These are phyloP conservation scores for Dictyostelium capitatum DNA, from an alignment of 78 protist species.

Conservation along the genomic window DNA sequence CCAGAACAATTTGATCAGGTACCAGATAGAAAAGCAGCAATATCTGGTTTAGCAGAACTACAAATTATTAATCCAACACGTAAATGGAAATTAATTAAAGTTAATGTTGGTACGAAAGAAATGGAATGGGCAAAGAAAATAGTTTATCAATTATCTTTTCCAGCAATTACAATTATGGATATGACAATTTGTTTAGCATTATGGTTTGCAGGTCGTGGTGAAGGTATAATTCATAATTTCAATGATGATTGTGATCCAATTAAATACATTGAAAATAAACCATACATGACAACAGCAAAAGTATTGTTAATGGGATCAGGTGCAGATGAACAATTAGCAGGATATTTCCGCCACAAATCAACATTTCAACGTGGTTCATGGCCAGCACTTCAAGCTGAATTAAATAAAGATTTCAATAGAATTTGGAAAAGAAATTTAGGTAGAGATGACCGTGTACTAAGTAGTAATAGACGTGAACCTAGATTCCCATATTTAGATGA, in stretches of 20 bases:
- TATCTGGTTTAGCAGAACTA: conserved; percentile 56
- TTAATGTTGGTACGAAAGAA: conserved; percentile 51
- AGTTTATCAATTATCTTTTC: conserved; percentile 36
- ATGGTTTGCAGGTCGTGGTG: conserved; percentile 89
- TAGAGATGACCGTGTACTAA: conserved; percentile 93
- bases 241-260: background rate
- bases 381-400: conserved; percentile 78
- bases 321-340: conserved; percentile 96
- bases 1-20: conserved; percentile 39
- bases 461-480: conserved; percentile 90
- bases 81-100: conserved; percentile 70
- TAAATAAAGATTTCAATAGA: conserved; percentile 86
- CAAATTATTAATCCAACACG: background rate
- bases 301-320: conserved; percentile 94
- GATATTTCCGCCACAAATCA: conserved; percentile 91
- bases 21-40: conserved; percentile 86
- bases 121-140: conserved; percentile 59
- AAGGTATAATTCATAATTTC: conserved; percentile 49
- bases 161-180: conserved; percentile 91
- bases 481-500: conserved; percentile 93
- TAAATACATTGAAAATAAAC: background rate
- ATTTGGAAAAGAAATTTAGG: conserved; percentile 93
- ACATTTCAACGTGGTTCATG: conserved; percentile 67
- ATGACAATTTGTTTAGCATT: conserved; percentile 93
- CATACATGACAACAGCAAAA: conserved; percentile 49